Conservation (phyloP, 2,329 filamentous ascomycete genomes). For the Penicillium sp. region DNA sequence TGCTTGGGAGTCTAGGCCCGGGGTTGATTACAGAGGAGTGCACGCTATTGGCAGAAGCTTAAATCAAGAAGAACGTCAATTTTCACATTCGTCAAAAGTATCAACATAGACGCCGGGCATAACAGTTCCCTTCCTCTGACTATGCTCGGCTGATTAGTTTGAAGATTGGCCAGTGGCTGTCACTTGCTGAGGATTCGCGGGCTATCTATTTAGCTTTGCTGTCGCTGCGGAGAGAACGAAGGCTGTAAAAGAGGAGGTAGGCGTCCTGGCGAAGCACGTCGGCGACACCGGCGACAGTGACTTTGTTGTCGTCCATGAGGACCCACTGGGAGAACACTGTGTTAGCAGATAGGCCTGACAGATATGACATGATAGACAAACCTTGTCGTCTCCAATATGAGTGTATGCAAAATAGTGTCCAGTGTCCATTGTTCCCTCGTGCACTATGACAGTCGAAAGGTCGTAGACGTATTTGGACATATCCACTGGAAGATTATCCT, state of each 20-base stretch:
- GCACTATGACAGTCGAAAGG: slow-evolving; percentile 84
- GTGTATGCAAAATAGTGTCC: slow-evolving; percentile 87
- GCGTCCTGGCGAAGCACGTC: slow-evolving; percentile 85
- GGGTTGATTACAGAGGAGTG: background rate
- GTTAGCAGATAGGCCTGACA: slow-evolving; percentile 5
- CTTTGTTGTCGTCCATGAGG: slow-evolving; percentile 91
- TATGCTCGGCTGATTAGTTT: background rate
- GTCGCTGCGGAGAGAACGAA: slow-evolving; percentile 33
- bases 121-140: background rate
- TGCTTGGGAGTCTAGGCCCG: background rate
- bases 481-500: slow-evolving; percentile 38
- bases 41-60: background rate
- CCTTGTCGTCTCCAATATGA: slow-evolving; percentile 74
- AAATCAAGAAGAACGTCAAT: background rate
- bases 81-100: background rate
- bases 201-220: background rate
- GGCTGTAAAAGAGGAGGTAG: slow-evolving; percentile 81
- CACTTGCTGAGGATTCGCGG: background rate
- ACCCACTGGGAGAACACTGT: slow-evolving; percentile 68
- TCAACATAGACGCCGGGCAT: background rate
- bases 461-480: slow-evolving; percentile 73
- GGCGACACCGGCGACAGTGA: slow-evolving; percentile 77
- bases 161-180: background rate
- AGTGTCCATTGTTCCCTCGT: slow-evolving; percentile 89
- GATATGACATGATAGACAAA: slow-evolving; percentile 32